phyloP scores from a whole-genome alignment of 1,284 basidiomycete genomes.

The Puccinia polysora region DNA sequence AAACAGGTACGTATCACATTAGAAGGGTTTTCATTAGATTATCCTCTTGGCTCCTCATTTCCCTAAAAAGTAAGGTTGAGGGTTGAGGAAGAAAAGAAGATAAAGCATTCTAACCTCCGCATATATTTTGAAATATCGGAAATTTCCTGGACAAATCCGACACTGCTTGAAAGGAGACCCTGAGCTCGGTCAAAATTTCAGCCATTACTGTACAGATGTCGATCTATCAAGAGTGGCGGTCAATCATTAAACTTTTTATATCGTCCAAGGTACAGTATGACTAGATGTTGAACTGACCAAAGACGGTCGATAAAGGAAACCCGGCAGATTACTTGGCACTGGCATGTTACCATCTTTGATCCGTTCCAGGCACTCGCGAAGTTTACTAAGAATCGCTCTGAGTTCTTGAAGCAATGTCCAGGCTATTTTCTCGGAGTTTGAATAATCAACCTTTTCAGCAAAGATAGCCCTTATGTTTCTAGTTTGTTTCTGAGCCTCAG shows the following conservation, averaged over 20 bases:
- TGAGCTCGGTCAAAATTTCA: slow-evolving; percentile 18
- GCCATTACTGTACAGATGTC: slow-evolving; percentile 15
- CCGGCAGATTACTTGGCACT: slow-evolving; percentile 3
- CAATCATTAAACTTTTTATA: background rate
- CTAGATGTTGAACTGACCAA: background rate
- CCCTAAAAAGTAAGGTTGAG: too few relatives aligned
- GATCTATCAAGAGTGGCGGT: background rate
- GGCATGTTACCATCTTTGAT: slow-evolving; percentile 13
- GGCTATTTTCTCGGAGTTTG: background rate
- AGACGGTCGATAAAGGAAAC: background rate
- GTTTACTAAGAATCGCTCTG: background rate
- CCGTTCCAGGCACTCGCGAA: background rate
- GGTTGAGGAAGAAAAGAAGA: background rate
- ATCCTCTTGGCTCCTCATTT: too few relatives aligned
- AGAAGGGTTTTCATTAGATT: too few relatives aligned
- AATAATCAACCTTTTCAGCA: background rate
- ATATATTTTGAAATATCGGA: slow-evolving; percentile 19
- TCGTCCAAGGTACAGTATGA: background rate
- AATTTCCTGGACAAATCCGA: background rate
- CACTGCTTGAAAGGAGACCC: slow-evolving; percentile 11
- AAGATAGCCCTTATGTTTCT: background rate
- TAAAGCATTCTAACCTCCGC: background rate
- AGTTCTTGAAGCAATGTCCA: slow-evolving; percentile 11
- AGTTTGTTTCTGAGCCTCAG: slow-evolving; percentile 1
- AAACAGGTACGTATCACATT: too few relatives aligned